Percentiles rank a stretch among this genome's conserved stretches.
Conservation (phyloP, 2,329 filamentous ascomycete species). For the Ophiognomonia clavigignenti-juglandacearum region DNA sequence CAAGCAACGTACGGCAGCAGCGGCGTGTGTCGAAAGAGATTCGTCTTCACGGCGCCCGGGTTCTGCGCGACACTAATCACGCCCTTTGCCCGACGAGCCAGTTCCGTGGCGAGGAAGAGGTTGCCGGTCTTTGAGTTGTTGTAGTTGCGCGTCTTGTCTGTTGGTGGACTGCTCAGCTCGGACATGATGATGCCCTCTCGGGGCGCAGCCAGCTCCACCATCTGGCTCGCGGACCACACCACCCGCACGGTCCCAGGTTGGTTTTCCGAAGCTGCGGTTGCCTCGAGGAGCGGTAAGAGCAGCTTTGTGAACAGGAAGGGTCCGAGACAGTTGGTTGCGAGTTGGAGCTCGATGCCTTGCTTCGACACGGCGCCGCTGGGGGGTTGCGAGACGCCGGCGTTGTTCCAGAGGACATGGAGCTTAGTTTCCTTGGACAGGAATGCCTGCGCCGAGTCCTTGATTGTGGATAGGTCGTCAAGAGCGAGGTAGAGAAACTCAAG, state of each 20-base stretch:
- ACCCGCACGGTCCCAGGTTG: conserved; percentile 8
- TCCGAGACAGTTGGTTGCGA: conserved; percentile 3
- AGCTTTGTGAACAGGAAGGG: conserved; percentile 3
- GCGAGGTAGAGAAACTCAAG: conserved; percentile 29
- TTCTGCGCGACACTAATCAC: conserved; percentile 18
- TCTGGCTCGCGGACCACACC: conserved; percentile 18
- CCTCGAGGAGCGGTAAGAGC: not conserved
- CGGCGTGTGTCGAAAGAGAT: conserved; percentile 19
- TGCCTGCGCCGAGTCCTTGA: conserved; percentile 19
- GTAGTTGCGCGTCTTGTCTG: conserved; percentile 16
- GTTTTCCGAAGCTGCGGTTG: not conserved
- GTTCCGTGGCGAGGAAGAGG: conserved; percentile 17
- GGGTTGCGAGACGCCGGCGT: conserved; percentile 27
- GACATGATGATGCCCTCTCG: conserved; percentile 16
- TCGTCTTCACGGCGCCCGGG: conserved; percentile 16
- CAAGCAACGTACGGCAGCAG: conserved; percentile 15
- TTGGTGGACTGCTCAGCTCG: conserved; percentile 15
- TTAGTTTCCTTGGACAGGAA: conserved; percentile 20
- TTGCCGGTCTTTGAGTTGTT: conserved; percentile 20
- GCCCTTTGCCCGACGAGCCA: conserved; percentile 8
- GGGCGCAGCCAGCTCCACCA: conserved; percentile 18
- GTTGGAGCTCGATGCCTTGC: conserved; percentile 5
- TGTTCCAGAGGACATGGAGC: conserved; percentile 34
- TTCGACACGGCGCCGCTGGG: not conserved
- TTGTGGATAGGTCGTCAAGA: conserved; percentile 21